These are phyloP conservation scores for Kodamaea suecica DNA, from an alignment of 1,139 yeast genomes.

Conservation along the genomic window DNA sequence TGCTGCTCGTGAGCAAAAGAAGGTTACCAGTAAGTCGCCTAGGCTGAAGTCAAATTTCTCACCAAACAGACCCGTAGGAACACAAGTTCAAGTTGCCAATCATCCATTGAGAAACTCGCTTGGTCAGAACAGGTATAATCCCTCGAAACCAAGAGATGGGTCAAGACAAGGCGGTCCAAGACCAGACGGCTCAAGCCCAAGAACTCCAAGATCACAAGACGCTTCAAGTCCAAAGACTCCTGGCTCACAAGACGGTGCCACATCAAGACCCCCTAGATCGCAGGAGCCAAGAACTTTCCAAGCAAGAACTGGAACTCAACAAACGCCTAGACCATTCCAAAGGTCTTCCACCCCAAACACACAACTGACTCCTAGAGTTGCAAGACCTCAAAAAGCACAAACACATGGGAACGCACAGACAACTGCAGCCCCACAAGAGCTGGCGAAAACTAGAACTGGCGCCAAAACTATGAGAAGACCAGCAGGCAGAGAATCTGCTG, in stretches of 20 bases:
- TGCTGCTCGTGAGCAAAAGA: neutral
- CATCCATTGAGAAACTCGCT: conserved; percentile 13
- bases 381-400: conserved; percentile 1
- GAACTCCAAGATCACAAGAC: conserved; percentile 1
- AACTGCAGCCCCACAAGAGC: neutral
- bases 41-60: conserved; percentile 1
- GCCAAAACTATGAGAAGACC: neutral
- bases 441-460: neutral
- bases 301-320: conserved; percentile 6
- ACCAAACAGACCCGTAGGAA: conserved; percentile 5
- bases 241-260: neutral
- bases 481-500: conserved; percentile 2
- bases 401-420: no score
- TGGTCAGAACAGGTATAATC: conserved; percentile 6
- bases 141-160: neutral
- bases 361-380: conserved; percentile 3
- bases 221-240: conserved; percentile 1
- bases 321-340: no score
- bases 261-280: conserved; percentile 1
- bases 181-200: no score
- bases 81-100: conserved; percentile 8
- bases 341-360: conserved; percentile 3
- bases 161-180: neutral
- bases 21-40: neutral
- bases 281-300: conserved; percentile 1